These are phyloP conservation scores for Elsinoe arachidis DNA, from an alignment of 2,329 filamentous ascomycete species.

Conservation along the genomic window DNA sequence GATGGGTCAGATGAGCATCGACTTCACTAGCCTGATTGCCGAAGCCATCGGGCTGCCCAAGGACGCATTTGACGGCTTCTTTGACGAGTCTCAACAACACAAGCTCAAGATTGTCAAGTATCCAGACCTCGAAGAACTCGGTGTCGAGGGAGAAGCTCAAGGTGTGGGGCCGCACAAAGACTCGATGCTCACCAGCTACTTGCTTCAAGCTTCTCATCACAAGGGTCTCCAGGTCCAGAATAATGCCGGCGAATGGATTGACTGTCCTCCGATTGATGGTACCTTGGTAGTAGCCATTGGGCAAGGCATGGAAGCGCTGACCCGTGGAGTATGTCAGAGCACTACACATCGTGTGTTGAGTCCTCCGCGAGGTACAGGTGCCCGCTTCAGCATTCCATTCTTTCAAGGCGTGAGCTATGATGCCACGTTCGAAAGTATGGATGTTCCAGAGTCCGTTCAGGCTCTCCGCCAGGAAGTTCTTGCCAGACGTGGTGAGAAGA, in stretches of 20 bases:
- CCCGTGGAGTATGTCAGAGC: conserved; percentile 68
- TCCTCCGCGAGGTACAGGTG: conserved; percentile 58
- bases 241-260: conserved; percentile 67
- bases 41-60: conserved; percentile 68
- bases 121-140: conserved; percentile 49
- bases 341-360: conserved; percentile 80
- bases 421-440: conserved; percentile 70
- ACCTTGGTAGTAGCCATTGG: conserved; percentile 83
- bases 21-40: conserved; percentile 72
- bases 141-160: conserved; percentile 46
- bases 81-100: conserved; percentile 64
- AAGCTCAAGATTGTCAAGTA: conserved; percentile 87
- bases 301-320: conserved; percentile 78
- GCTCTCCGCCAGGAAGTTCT: conserved; percentile 54
- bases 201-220: conserved; percentile 72
- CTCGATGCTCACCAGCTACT: conserved; percentile 72
- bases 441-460: conserved; percentile 54
- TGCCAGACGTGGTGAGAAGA: conserved; percentile 44
- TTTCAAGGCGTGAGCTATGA: conserved; percentile 80
- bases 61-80: conserved; percentile 68
- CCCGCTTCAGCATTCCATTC: conserved; percentile 74
- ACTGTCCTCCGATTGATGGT: conserved; percentile 64
- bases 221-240: conserved; percentile 77
- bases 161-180: conserved; percentile 74
- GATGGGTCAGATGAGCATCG: conserved; percentile 64